Evolutionary conservation across 1,284 basidiomycete genomes (phyloP).

Genomic region (Lignosus rhinocerotis): DNA sequence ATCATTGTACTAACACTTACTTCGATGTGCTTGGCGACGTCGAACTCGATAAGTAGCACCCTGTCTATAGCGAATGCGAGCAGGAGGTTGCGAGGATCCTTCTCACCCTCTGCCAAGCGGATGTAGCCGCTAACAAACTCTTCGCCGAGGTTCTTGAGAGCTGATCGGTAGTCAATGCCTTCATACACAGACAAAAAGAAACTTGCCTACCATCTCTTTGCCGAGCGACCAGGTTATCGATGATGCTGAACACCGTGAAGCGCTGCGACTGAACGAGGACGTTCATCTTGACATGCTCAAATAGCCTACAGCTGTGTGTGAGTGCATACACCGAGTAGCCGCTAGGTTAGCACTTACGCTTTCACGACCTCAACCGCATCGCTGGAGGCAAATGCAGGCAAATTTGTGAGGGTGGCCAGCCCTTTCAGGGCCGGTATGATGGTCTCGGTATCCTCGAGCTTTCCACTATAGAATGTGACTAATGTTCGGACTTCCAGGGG

Average conservation of each 20-base stretch:
- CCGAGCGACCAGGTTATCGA: slow-evolving; percentile 78
- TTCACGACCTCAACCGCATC: slow-evolving; percentile 71
- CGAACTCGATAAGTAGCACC: slow-evolving; percentile 87
- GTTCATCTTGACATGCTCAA: slow-evolving; percentile 80
- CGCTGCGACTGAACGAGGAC: slow-evolving; percentile 82
- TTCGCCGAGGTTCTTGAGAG: slow-evolving; percentile 70
- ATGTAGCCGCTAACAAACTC: slow-evolving; percentile 81
- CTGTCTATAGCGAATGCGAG: slow-evolving; percentile 87
- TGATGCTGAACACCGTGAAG: slow-evolving; percentile 78
- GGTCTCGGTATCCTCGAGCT: slow-evolving; percentile 84
- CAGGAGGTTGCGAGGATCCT: slow-evolving; percentile 95
- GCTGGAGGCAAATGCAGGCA: slow-evolving; percentile 68
- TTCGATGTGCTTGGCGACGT: slow-evolving; percentile 74
- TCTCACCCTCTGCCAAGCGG: slow-evolving; percentile 87
- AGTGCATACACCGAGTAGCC: not conserved
- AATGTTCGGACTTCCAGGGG: slow-evolving; percentile 71
- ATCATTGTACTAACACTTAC: slow-evolving; percentile 43
- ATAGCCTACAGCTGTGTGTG: slow-evolving; percentile 52
- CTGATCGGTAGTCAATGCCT: slow-evolving; percentile 35
- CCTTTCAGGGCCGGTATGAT: slow-evolving; percentile 78
- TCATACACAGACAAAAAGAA: too few species aligned
- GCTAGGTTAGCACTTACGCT: slow-evolving; percentile 51
- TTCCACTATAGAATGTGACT: slow-evolving; percentile 81
- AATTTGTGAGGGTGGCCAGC: slow-evolving; percentile 65
- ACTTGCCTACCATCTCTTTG: slow-evolving; percentile 64